Conservation (phyloP, 2,329 filamentous ascomycete species). For the Ascochyta fabae region DNA sequence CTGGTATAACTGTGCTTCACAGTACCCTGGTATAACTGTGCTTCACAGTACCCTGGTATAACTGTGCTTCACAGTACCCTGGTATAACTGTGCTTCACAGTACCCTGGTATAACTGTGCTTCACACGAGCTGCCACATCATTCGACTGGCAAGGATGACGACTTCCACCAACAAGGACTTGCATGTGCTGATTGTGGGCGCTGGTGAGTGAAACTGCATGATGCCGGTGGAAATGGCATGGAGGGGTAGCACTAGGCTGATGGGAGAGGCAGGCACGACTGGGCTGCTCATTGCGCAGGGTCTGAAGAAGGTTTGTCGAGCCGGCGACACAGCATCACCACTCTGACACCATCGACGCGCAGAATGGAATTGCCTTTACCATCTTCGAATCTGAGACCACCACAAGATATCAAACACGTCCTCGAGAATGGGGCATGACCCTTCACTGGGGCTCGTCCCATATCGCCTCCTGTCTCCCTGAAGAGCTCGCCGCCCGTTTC, state of each 20-base stretch:
- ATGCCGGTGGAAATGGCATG: slow-evolving; percentile 9
- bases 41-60: too few species aligned
- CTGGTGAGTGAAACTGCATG: slow-evolving; percentile 16
- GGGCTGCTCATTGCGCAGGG: slow-evolving; percentile 22
- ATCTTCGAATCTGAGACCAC: slow-evolving; percentile 24
- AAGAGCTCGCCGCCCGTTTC: slow-evolving; percentile 24
- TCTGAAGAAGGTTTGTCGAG: slow-evolving; percentile 19
- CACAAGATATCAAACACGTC: slow-evolving; percentile 25
- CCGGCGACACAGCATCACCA: slow-evolving; percentile 4
- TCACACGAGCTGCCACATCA: neutral
- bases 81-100: slow-evolving; percentile 2
- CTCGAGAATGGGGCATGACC: slow-evolving; percentile 38
- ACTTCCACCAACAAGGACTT: slow-evolving; percentile 1
- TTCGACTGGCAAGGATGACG: slow-evolving; percentile 9
- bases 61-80: too few species aligned
- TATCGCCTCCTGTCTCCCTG: slow-evolving; percentile 27
- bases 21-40: too few species aligned
- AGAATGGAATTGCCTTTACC: slow-evolving; percentile 20
- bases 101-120: neutral
- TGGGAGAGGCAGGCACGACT: slow-evolving; percentile 15
- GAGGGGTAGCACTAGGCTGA: slow-evolving; percentile 16
- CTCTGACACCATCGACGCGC: slow-evolving; percentile 1
- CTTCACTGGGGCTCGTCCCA: slow-evolving; percentile 32
- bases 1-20: too few species aligned
- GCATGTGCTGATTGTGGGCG: slow-evolving; percentile 21